Evolutionary conservation across 139 green algal genomes (phyloP).

Genomic region (Pleodorina starrii): DNA sequence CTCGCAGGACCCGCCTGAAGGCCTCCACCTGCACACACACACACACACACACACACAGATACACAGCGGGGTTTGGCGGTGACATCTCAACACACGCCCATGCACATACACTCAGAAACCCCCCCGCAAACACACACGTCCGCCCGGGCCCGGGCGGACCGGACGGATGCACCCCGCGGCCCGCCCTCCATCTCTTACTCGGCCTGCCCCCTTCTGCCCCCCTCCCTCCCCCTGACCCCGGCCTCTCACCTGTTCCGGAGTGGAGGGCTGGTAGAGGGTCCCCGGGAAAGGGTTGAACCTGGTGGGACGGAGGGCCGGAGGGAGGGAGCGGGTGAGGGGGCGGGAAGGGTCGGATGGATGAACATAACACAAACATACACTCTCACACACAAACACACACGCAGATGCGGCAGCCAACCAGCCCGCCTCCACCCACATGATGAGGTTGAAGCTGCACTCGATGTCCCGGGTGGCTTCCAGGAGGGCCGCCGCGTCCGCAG

Average conservation of each 20-base stretch:
- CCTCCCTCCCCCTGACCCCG: neutral
- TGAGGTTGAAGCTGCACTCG: conserved; percentile 66
- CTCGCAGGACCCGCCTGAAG: conserved; percentile 68
- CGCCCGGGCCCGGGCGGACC: no score
- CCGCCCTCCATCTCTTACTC: no score
- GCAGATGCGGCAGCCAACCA: neutral
- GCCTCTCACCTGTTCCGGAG: conserved; percentile 4
- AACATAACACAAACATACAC: no score
- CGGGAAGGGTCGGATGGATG: no score
- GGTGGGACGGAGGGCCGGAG: neutral
- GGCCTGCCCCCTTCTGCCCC: no score
- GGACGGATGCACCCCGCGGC: no score
- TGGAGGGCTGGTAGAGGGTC: conserved; percentile 62
- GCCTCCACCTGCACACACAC: conserved; percentile 48
- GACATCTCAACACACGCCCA: no score
- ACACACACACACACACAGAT: neutral
- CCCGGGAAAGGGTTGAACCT: conserved; percentile 81
- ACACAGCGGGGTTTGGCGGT: neutral
- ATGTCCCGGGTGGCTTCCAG: conserved; percentile 1
- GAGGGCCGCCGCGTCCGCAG: conserved; percentile 73
- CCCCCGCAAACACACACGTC: no score
- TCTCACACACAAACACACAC: no score
- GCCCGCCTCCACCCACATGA: conserved; percentile 31
- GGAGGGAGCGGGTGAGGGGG: no score
- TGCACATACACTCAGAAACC: no score